Conservation (phyloP, 2,329 filamentous ascomycete genomes). For the Phialemoniopsis sp. region DNA sequence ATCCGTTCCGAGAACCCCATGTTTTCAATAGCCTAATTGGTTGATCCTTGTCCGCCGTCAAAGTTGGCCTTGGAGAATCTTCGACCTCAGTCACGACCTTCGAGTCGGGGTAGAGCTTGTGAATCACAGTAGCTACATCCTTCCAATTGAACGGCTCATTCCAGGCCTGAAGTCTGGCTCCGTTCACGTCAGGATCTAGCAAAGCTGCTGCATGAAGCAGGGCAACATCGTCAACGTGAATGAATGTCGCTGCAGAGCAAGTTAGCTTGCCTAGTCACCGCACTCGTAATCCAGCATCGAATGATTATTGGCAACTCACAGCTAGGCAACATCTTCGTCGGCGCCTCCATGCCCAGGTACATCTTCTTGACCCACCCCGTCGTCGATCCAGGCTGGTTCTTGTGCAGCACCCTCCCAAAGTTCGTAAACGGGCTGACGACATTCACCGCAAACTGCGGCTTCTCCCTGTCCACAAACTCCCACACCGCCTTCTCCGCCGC, state of each 20-base stretch:
- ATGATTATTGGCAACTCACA: too few species aligned
- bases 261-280: too few species aligned
- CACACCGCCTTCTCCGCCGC: conserved; percentile 10
- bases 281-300: too few species aligned
- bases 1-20: conserved; percentile 11
- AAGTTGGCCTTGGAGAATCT: background rate
- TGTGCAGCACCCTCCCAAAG: conserved; percentile 1
- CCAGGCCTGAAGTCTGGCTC: conserved; percentile 18
- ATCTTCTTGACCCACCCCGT: conserved; percentile 2
- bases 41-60: background rate
- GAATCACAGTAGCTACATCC: conserved; percentile 10
- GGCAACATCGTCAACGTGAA: conserved; percentile 5
- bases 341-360: background rate
- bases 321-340: too few species aligned
- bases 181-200: conserved; percentile 12
- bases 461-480: conserved; percentile 8
- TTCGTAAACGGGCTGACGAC: conserved; percentile 4
- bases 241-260: background rate
- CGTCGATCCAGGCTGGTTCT: background rate
- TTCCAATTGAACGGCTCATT: conserved; percentile 14
- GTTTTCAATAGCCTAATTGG: conserved; percentile 10
- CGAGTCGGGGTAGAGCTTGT: conserved; percentile 8
- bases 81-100: conserved; percentile 7
- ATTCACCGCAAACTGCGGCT: conserved; percentile 14
- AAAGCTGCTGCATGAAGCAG: conserved; percentile 18